Percentiles rank a stretch among this genome's conserved stretches.
Conservation (phyloP, 768 basidiomycete genomes). For the Bullera alba region DNA sequence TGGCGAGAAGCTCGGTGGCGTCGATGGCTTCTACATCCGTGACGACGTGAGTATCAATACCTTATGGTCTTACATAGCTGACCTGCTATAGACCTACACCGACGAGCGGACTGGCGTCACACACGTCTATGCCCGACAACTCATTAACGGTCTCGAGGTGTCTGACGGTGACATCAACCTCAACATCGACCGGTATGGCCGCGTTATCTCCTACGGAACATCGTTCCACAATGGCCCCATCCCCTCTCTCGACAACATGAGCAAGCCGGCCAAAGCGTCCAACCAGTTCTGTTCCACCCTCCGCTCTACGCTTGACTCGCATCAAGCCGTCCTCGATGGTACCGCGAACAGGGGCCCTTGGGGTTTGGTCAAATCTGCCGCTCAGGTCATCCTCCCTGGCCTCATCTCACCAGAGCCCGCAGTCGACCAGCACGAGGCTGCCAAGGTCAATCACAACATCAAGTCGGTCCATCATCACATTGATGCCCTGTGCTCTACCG, state of each 20-base stretch:
- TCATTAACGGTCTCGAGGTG: conserved; percentile 79
- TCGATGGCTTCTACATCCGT: conserved; percentile 39
- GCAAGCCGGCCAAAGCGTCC: conserved; percentile 17
- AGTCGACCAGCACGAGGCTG: conserved; percentile 16
- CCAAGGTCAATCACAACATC: conserved; percentile 11
- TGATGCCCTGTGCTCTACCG: conserved; percentile 16
- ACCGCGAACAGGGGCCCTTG: conserved; percentile 25
- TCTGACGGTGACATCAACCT: conserved; percentile 86
- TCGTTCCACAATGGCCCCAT: conserved; percentile 71
- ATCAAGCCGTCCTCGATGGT: conserved; percentile 18
- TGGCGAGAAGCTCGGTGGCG: conserved; percentile 22
- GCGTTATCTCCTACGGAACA: conserved; percentile 77
- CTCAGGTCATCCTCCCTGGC: conserved; percentile 23
- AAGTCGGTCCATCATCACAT: conserved; percentile 27
- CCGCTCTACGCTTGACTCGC: conserved; percentile 12
- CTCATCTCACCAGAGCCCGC: conserved; percentile 13
- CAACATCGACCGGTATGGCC: conserved; percentile 71
- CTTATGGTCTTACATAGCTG: not conserved
- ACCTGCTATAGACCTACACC: conserved; percentile 54
- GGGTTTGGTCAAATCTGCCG: conserved; percentile 37
- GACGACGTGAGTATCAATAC: conserved; percentile 42
- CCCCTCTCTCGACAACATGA: conserved; percentile 48
- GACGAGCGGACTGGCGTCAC: conserved; percentile 78
- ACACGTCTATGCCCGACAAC: conserved; percentile 79
- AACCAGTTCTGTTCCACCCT: conserved; percentile 24